phyloP scores from a whole-genome alignment of 257 asterid genomes.

The Misopates orontium region DNA sequence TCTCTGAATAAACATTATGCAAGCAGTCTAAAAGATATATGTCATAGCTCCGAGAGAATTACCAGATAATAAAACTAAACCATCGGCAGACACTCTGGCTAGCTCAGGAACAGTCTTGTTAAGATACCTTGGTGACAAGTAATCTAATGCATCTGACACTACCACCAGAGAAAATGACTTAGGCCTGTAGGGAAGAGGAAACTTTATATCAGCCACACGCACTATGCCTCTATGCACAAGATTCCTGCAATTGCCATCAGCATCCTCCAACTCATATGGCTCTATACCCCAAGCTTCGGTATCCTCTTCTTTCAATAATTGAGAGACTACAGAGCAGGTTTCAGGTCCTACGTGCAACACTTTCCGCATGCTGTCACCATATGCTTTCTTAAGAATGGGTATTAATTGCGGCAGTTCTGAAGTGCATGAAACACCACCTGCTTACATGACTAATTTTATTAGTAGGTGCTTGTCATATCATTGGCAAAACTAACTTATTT shows the following conservation, averaged over 20 bases:
- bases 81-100: slow-evolving; percentile 74
- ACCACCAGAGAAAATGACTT: slow-evolving; percentile 84
- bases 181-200: slow-evolving; percentile 84
- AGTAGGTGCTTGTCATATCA: slow-evolving; percentile 11
- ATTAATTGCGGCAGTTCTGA: slow-evolving; percentile 58
- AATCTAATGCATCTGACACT: slow-evolving; percentile 83
- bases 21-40: too few species aligned
- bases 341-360: slow-evolving; percentile 91
- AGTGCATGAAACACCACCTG: slow-evolving; percentile 78
- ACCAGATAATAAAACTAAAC: slow-evolving; percentile 80
- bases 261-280: slow-evolving; percentile 78
- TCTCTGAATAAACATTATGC: not conserved
- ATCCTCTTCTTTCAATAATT: slow-evolving; percentile 71
- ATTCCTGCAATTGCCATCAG: slow-evolving; percentile 69
- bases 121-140: slow-evolving; percentile 79
- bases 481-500: not conserved
- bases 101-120: slow-evolving; percentile 76
- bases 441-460: slow-evolving; percentile 21
- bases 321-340: slow-evolving; percentile 76
- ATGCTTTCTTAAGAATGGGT: slow-evolving; percentile 72
- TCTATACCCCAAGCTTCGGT: slow-evolving; percentile 94
- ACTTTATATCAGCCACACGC: slow-evolving; percentile 86
- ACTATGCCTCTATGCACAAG: slow-evolving; percentile 79
- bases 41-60: slow-evolving; percentile 24
- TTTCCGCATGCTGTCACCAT: slow-evolving; percentile 75